Percentiles rank a stretch among this genome's conserved stretches.
Evolutionary conservation across 2,329 filamentous ascomycete genomes (phyloP).

Genomic region (Aspergillus ochraceus): DNA sequence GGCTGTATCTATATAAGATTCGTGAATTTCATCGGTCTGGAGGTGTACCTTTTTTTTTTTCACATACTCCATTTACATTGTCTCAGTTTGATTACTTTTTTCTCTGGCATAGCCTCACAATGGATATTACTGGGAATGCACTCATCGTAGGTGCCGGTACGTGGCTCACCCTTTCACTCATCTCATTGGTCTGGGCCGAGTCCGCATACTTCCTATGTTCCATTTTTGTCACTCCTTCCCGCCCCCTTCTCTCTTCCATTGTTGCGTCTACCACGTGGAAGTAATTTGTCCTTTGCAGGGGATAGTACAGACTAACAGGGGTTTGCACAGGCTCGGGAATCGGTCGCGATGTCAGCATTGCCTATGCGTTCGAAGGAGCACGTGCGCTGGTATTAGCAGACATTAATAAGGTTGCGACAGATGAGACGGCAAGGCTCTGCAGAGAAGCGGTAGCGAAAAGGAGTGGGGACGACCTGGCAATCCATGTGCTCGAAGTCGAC

Average conservation of each 20-base stretch:
- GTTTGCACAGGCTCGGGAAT: slow-evolving; percentile 9
- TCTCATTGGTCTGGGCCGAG: neutral
- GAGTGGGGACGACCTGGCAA: slow-evolving; percentile 14
- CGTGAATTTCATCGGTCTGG: neutral
- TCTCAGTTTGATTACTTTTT: neutral
- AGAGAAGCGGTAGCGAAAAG: slow-evolving; percentile 22
- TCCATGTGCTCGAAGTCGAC: slow-evolving; percentile 27
- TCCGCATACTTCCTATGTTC: neutral
- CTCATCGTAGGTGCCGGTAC: slow-evolving; percentile 15
- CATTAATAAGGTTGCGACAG: slow-evolving; percentile 16
- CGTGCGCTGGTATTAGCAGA: slow-evolving; percentile 27
- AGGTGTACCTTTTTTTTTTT: neutral
- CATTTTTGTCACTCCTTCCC: neutral
- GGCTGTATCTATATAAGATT: neutral
- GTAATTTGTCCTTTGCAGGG: neutral
- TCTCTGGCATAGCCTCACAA: neutral
- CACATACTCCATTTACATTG: too few relatives aligned
- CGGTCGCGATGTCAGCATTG: slow-evolving; percentile 14
- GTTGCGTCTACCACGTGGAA: neutral
- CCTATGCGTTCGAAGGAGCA: slow-evolving; percentile 21
- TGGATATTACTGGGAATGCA: slow-evolving; percentile 7
- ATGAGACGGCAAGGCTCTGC: slow-evolving; percentile 24
- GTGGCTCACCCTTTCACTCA: neutral
- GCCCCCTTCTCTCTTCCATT: neutral
- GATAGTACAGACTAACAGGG: neutral